phyloP scores from a whole-genome alignment of 768 basidiomycete genomes.

The Mrakia blollopis region DNA sequence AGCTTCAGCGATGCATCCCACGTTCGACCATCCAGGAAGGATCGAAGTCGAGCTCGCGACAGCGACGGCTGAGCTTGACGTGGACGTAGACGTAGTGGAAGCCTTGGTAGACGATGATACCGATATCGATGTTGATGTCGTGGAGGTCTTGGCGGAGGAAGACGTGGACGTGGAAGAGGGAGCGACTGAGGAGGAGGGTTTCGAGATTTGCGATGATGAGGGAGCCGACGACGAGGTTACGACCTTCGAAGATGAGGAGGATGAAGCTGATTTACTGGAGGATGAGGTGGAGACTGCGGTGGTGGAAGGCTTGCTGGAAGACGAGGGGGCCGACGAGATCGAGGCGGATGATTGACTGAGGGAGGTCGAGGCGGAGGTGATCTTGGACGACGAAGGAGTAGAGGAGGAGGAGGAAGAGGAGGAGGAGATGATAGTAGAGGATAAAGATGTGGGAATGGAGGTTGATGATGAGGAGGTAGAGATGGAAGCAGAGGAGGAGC shows the following conservation, averaged over 20 bases:
- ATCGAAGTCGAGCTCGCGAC: neutral
- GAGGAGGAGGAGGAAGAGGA: neutral
- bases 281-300: too few species aligned
- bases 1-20: constrained; percentile 44
- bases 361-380: neutral
- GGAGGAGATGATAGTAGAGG: neutral
- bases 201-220: too few species aligned
- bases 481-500: neutral
- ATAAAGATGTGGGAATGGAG: too few species aligned
- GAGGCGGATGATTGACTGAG: neutral
- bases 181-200: neutral
- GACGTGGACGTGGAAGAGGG: neutral
- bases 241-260: too few species aligned
- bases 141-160: neutral
- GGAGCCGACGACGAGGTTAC: neutral
- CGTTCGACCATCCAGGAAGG: neutral
- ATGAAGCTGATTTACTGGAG: too few species aligned
- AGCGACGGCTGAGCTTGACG: neutral
- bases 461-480: neutral
- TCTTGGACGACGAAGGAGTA: neutral
- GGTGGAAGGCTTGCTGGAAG: neutral
- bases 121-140: neutral
- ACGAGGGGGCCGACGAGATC: neutral
- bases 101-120: neutral
- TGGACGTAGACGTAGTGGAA: neutral